phyloP scores from a whole-genome alignment of 345 rosid genomes.

The Moricandia moricandioides region DNA sequence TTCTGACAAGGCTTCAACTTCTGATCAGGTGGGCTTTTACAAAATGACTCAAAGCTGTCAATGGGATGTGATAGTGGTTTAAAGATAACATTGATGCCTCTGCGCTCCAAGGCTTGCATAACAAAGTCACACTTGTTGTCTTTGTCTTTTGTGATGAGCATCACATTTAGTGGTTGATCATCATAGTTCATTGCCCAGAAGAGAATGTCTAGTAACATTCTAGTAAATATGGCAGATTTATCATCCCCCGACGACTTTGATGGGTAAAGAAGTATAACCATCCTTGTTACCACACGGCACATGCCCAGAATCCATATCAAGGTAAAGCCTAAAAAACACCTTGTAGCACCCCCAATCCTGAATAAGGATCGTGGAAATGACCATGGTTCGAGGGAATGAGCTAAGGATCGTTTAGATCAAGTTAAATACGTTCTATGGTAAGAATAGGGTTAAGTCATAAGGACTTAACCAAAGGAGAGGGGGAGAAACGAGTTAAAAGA shows the following conservation, averaged over 20 bases:
- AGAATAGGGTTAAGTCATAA: too few species aligned
- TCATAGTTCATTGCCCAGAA: background rate
- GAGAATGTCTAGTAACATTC: background rate
- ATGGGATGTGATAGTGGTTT: background rate
- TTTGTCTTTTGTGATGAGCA: background rate
- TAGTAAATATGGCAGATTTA: background rate
- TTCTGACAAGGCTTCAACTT: background rate
- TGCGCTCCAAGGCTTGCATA: background rate
- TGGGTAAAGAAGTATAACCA: background rate
- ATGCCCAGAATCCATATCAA: too few species aligned
- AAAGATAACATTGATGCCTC: background rate
- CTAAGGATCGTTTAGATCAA: too few species aligned
- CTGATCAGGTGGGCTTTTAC: background rate
- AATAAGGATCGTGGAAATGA: too few species aligned
- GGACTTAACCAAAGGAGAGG: too few species aligned
- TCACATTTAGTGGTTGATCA: background rate
- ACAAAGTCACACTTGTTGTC: background rate
- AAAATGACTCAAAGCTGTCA: background rate
- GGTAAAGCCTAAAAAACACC: too few species aligned
- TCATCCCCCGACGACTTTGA: background rate
- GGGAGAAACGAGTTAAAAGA: too few species aligned
- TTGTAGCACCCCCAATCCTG: too few species aligned
- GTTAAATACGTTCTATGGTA: too few species aligned
- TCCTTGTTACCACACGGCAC: too few species aligned
- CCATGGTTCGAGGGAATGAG: too few species aligned